Percentiles rank a stretch among this genome's conserved stretches.
phyloP scores from a whole-genome alignment of 2,329 filamentous ascomycete genomes.

The Fusarium haematococcum region DNA sequence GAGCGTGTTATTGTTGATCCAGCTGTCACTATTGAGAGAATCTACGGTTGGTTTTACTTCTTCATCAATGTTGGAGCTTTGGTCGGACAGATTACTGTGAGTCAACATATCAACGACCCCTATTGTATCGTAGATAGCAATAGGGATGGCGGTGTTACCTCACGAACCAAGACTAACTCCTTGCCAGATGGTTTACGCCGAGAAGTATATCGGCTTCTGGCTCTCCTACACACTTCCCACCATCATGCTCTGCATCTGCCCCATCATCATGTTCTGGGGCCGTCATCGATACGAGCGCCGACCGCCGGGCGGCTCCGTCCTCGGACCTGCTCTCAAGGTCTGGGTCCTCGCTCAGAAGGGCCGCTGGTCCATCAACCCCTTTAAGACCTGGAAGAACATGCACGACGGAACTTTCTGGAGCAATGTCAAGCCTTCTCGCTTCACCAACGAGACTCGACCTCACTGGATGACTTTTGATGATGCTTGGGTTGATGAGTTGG shows the following conservation, averaged over 20 bases:
- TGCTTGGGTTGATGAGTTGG: constrained; percentile 81
- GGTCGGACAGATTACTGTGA: constrained; percentile 67
- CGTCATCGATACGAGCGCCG: constrained; percentile 68
- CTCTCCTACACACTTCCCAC: constrained; percentile 77
- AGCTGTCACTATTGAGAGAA: constrained; percentile 69
- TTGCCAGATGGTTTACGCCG: constrained; percentile 70
- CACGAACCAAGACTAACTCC: background rate
- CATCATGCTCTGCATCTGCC: constrained; percentile 71
- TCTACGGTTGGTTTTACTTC: constrained; percentile 79
- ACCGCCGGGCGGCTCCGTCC: constrained; percentile 75
- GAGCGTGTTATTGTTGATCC: constrained; percentile 76
- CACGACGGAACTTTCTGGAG: constrained; percentile 73
- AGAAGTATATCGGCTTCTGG: constrained; percentile 82
- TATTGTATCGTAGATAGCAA: background rate
- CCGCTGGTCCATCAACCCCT: constrained; percentile 75
- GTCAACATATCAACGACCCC: background rate
- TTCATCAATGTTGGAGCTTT: constrained; percentile 79
- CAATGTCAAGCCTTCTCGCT: constrained; percentile 74
- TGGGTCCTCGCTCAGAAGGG: constrained; percentile 74
- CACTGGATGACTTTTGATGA: constrained; percentile 84
- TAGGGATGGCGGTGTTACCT: background rate
- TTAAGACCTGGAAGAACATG: constrained; percentile 68
- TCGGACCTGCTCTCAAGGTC: constrained; percentile 72
- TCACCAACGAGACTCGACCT: constrained; percentile 66
- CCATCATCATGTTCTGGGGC: constrained; percentile 70